Evolutionary conservation across 1,284 basidiomycete genomes (phyloP).

Genomic region (Ceratobasidium sp.): DNA sequence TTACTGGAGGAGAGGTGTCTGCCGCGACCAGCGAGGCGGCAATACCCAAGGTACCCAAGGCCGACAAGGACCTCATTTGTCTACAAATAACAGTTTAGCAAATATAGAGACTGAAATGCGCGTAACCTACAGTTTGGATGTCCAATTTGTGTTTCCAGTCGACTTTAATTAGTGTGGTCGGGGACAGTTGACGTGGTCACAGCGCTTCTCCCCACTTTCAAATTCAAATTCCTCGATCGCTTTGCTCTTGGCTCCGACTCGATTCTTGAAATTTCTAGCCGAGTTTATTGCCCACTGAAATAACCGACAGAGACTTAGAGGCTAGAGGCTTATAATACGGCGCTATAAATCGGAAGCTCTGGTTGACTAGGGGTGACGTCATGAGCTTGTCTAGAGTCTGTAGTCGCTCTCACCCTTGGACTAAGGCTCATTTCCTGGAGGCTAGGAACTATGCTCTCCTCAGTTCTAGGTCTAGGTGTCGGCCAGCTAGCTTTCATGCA

Average conservation of each 20-base stretch:
- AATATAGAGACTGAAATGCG: neutral
- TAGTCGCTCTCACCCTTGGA: no score
- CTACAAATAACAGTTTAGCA: neutral
- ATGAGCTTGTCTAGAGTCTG: no score
- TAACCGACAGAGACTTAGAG: no score
- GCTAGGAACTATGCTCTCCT: no score
- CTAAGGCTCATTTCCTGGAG: no score
- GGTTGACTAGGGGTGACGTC: no score
- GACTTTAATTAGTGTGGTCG: neutral
- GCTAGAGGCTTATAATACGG: no score
- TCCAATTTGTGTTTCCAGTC: neutral
- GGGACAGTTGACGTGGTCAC: conserved; percentile 39
- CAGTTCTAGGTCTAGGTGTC: neutral
- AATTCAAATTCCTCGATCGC: no score
- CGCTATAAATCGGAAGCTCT: no score
- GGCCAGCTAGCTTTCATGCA: neutral
- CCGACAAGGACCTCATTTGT: conserved; percentile 43
- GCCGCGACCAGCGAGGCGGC: conserved; percentile 40
- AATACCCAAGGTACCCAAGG: conserved; percentile 39
- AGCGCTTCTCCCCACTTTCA: conserved; percentile 21
- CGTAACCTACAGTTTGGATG: neutral
- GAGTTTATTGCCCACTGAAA: no score
- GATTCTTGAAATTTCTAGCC: no score
- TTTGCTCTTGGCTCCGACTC: no score
- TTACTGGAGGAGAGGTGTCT: conserved; percentile 70